phyloP scores from a whole-genome alignment of 176 grass and related monocot genomes.

The Oryza longistaminata region DNA sequence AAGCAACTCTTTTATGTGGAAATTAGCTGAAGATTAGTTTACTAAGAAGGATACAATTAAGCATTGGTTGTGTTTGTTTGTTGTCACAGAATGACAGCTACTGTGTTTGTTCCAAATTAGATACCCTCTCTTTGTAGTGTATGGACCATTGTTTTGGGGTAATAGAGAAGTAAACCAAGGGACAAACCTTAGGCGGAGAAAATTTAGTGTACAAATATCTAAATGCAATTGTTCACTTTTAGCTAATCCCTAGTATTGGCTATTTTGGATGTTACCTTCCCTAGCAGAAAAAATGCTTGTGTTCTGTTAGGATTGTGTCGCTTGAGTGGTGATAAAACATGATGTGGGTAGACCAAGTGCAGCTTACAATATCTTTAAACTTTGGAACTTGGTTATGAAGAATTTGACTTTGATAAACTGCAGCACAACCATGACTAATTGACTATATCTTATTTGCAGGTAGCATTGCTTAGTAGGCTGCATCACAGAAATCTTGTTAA shows the following conservation, averaged over 20 bases:
- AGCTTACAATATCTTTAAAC: constrained; percentile 4
- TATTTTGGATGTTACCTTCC: not conserved
- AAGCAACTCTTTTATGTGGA: not conserved
- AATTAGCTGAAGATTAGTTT: not conserved
- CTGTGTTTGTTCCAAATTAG: not conserved
- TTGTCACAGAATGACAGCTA: not conserved
- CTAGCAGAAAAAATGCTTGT: not conserved
- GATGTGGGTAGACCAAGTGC: constrained; percentile 8
- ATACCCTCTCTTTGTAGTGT: not conserved
- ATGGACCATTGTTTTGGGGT: not conserved
- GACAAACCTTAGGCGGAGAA: not conserved
- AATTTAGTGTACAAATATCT: not conserved
- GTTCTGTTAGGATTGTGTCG: not conserved
- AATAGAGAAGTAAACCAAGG: not conserved
- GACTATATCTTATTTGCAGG: constrained; percentile 46
- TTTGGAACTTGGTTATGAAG: constrained; percentile 16
- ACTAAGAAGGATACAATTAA: not conserved
- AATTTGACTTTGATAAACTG: constrained; percentile 28
- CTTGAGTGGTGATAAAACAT: constrained; percentile 18
- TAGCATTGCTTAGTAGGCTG: constrained; percentile 89
- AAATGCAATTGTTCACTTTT: not conserved
- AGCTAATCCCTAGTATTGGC: not conserved
- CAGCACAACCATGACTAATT: constrained; percentile 7
- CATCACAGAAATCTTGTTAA: constrained; percentile 99
- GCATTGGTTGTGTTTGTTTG: not conserved